These are phyloP conservation scores for Paraleonurus japonicus DNA, from an alignment of 257 asterid species.

Conservation along the genomic window DNA sequence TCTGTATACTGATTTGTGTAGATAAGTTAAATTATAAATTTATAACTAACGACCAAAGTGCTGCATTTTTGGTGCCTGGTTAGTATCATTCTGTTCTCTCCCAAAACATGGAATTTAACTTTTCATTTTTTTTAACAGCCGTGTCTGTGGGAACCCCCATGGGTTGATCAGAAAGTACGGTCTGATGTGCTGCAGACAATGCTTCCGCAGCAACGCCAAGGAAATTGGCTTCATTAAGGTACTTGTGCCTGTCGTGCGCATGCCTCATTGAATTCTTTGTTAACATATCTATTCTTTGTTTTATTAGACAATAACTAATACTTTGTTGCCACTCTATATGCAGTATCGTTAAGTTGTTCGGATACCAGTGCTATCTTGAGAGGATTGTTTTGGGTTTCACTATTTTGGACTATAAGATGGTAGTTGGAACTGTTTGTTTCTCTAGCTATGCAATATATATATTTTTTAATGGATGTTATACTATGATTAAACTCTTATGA, in stretches of 20 bases:
- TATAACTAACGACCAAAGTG: background rate
- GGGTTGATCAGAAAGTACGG: slow-evolving; percentile 50
- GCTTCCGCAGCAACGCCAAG: slow-evolving; percentile 56
- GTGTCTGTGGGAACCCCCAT: slow-evolving; percentile 55
- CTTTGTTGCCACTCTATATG: slow-evolving; percentile 23
- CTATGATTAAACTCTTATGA: slow-evolving; percentile 15
- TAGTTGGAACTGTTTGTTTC: background rate
- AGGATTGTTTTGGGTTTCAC: background rate
- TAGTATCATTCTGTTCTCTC: background rate
- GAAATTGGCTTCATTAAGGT: slow-evolving; percentile 58
- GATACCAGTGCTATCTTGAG: background rate
- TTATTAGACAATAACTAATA: background rate
- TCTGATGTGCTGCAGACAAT: slow-evolving; percentile 59
- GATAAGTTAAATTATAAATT: background rate
- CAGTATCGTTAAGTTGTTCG: slow-evolving; percentile 44
- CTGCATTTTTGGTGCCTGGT: background rate
- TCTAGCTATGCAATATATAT: background rate
- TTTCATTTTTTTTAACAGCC: slow-evolving; percentile 28
- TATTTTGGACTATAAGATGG: background rate
- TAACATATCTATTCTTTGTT: background rate
- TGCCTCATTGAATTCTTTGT: background rate
- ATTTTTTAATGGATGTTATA: slow-evolving; percentile 1
- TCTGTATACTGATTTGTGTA: background rate
- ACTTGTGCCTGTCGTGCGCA: background rate
- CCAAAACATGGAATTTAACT: background rate